Evolutionary conservation across 352 stramenopile genomes (phyloP).

Genomic region (Phytopythium cucurbitacearum): DNA sequence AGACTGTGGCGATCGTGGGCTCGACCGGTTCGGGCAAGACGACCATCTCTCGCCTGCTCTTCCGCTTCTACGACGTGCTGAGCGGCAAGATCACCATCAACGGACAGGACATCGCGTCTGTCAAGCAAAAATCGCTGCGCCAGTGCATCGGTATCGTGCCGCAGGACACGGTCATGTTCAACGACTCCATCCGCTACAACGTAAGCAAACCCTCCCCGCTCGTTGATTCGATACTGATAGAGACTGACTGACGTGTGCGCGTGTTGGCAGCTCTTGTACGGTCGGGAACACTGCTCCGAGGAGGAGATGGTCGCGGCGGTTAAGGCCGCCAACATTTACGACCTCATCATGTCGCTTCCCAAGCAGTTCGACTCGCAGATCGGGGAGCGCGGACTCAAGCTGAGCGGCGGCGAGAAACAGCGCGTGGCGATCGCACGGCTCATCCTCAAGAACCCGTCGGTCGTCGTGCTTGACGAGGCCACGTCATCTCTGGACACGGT

Average conservation of each 20-base stretch:
- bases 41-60: slow-evolving; percentile 92
- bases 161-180: slow-evolving; percentile 97
- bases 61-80: slow-evolving; percentile 95
- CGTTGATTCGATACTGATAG: not conserved
- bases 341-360: slow-evolving; percentile 92
- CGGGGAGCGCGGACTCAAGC: slow-evolving; percentile 71
- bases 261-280: slow-evolving; percentile 85
- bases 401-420: slow-evolving; percentile 81
- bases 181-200: slow-evolving; percentile 95
- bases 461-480: slow-evolving; percentile 80
- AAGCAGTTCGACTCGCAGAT: slow-evolving; percentile 90
- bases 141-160: slow-evolving; percentile 93
- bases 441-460: slow-evolving; percentile 69
- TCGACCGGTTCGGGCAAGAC: slow-evolving; percentile 91
- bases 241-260: not conserved
- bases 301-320: slow-evolving; percentile 90
- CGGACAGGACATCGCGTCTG: slow-evolving; percentile 80
- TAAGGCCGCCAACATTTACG: slow-evolving; percentile 89
- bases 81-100: slow-evolving; percentile 83
- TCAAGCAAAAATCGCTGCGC: slow-evolving; percentile 89
- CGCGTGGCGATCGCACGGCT: slow-evolving; percentile 76
- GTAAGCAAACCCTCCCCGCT: slow-evolving; percentile 40
- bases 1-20: slow-evolving; percentile 93
- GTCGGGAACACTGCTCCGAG: slow-evolving; percentile 74
- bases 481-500: slow-evolving; percentile 74